phyloP scores from a whole-genome alignment of 495 filamentous ascomycete species.

The Hyaloscypha hepaticicola region DNA sequence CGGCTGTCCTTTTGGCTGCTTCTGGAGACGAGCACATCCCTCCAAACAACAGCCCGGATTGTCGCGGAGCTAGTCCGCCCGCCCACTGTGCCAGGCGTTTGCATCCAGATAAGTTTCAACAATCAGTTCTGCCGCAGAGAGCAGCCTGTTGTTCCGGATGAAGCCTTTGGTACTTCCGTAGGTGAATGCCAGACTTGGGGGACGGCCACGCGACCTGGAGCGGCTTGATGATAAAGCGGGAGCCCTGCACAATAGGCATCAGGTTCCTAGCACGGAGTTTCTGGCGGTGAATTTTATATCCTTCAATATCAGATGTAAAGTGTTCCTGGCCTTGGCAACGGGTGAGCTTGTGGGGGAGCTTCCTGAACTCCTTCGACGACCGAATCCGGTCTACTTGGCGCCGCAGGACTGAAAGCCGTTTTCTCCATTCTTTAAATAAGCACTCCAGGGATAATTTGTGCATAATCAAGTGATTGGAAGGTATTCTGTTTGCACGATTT shows the following conservation, averaged over 20 bases:
- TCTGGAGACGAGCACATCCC: slow-evolving; percentile 23
- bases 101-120: neutral
- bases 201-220: slow-evolving; percentile 21
- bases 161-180: slow-evolving; percentile 12
- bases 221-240: neutral
- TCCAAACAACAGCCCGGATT: slow-evolving; percentile 1
- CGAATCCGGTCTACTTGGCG: neutral
- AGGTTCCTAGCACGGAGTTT: neutral
- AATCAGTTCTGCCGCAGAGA: slow-evolving; percentile 17
- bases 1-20: neutral
- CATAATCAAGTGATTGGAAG: neutral
- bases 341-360: neutral
- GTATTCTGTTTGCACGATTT: neutral
- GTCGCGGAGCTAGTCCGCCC: slow-evolving; percentile 13
- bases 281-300: slow-evolving; percentile 8
- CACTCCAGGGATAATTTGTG: neutral
- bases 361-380: slow-evolving; percentile 9
- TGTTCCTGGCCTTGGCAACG: slow-evolving; percentile 11
- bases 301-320: slow-evolving; percentile 24
- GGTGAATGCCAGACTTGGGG: neutral
- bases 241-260: neutral
- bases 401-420: neutral
- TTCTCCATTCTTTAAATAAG: neutral
- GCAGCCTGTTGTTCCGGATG: slow-evolving; percentile 27
- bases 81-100: neutral